phyloP scores from a whole-genome alignment of 2,329 filamentous ascomycete species.

The Monilinia laxa region DNA sequence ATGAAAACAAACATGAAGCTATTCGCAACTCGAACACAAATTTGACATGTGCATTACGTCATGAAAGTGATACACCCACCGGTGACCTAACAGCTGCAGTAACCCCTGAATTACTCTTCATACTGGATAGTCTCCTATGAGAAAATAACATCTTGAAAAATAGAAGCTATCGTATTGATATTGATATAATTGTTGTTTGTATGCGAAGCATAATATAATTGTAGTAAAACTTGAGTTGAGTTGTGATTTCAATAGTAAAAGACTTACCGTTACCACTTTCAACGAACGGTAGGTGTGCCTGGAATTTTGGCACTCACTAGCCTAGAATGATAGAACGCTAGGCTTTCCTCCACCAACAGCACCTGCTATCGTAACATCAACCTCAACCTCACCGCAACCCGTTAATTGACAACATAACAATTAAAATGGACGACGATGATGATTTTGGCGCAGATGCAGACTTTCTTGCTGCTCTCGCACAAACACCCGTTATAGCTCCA shows the following conservation, averaged over 20 bases:
- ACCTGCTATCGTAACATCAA: background rate
- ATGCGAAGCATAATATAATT: background rate
- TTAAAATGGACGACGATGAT: constrained; percentile 50
- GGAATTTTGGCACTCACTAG: background rate
- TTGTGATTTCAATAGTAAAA: no score
- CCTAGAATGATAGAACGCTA: constrained; percentile 3
- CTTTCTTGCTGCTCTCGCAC: constrained; percentile 56
- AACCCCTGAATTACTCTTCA: background rate
- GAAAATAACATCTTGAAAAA: background rate
- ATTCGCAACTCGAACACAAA: background rate
- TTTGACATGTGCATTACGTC: background rate
- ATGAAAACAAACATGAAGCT: background rate
- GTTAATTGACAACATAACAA: background rate
- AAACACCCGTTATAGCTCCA: constrained; percentile 41
- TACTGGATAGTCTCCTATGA: background rate
- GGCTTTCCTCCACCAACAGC: background rate
- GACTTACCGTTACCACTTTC: no score
- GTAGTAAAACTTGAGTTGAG: background rate
- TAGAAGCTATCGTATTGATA: background rate
- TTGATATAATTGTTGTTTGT: no score
- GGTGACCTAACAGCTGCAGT: no score
- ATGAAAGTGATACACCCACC: no score
- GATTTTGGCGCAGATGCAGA: constrained; percentile 57
- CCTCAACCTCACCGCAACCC: background rate
- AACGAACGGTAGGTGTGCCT: background rate